Base-by-base conservation (phyloP, 164 flowering plant genomes). In the Amborella trichopoda region DNA sequence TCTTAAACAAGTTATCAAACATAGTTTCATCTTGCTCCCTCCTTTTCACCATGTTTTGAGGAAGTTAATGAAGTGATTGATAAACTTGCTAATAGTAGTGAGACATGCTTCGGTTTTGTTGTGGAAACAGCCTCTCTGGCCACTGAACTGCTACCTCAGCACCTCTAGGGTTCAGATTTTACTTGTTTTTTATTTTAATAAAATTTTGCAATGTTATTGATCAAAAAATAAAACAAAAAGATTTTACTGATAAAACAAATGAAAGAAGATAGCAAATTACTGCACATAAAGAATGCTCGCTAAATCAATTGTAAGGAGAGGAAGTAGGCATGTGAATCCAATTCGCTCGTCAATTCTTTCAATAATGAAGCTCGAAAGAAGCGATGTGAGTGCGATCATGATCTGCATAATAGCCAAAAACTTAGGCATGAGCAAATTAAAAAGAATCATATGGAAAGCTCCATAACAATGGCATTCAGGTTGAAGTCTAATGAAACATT, bases 311-410 rank as follows among this genome's bases (percentile, higher is more conserved):
- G 55, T 19, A 30, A 70, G 62, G 30, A 71, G 71, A 3, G 48
- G 41, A 44, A 64, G 40, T 55, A 75, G 55, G 44, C 68, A 78
- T 33, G 61, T 44, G 24, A 70, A 46, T 38, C 78, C 80, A 44
- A 55, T 53, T 59, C 45, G 56, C 51, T 52, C 54, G 23, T 70
- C 74, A 27, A 69, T 65, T 59, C 75, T 67, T 56, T 75, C 80
- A 26, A 63, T 54, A 28, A 68, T 14, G 46, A 67, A 58, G 54
- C 66, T 37, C 19, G 77, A 67, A 53, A 68, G 57, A 39, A 73
- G 61, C 13, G 77, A 68, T 34, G 70, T 46, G 38, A 56, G 60
- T 1, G 69, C 74, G 28, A 72, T 46, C 76, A 70, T 70, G 65
- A 70, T 75, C 80, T 78, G 78, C 69, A 60, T 4, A 24, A 48